Percentiles rank a stretch among this genome's conserved stretches.
Evolutionary conservation across 2,329 filamentous ascomycete genomes (phyloP).

Genomic region (Hypoxylon sp.): DNA sequence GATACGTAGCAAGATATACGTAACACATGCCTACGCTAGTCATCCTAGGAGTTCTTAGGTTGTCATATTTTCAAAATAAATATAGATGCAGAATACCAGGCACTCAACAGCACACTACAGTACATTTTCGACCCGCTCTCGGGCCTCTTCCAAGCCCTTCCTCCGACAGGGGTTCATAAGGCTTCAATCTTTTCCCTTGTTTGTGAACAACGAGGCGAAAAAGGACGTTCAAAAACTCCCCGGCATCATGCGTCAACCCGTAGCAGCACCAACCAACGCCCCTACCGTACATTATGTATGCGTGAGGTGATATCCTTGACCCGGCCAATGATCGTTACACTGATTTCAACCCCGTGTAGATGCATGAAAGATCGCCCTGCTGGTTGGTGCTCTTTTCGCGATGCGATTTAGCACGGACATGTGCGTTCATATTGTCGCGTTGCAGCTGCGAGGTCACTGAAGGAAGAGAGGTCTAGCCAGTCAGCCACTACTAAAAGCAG

Average conservation of each 20-base stretch:
- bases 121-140: conserved; percentile 7
- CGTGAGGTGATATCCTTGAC: conserved; percentile 26
- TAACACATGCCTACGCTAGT: neutral
- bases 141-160: conserved; percentile 17
- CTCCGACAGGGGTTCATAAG: conserved; percentile 16
- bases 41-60: neutral
- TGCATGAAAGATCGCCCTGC: conserved; percentile 40
- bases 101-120: neutral
- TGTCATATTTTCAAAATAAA: conserved; percentile 9
- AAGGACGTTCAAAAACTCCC: conserved; percentile 29
- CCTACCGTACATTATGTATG: conserved; percentile 3
- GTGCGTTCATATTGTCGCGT: conserved; percentile 23
- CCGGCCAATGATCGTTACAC: conserved; percentile 27
- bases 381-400: conserved; percentile 15
- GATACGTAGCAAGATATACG: conserved; percentile 2
- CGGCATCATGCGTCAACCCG: conserved; percentile 32
- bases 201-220: neutral
- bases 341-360: conserved; percentile 28
- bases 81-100: neutral
- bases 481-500: conserved; percentile 2
- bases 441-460: conserved; percentile 27
- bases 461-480: neutral
- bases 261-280: conserved; percentile 12
- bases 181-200: conserved; percentile 1
- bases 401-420: conserved; percentile 26